Base-by-base conservation (phyloP, 1,284 basidiomycete genomes). In the Papiliotrema flavescens region DNA sequence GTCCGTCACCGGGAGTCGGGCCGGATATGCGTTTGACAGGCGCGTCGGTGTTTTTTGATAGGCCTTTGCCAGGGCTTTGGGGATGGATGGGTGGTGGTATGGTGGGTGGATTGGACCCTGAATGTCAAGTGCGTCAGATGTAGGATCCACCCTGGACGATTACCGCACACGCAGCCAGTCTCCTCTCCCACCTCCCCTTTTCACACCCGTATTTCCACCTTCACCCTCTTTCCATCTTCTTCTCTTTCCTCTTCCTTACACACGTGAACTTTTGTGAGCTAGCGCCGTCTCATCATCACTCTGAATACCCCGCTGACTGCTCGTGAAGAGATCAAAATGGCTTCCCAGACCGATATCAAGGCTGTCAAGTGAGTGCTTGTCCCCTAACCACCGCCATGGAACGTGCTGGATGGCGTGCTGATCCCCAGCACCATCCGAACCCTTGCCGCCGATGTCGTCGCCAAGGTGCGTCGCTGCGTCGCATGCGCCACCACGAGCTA, bases 361-460 rank as follows among this genome's bases (percentile, higher is more conserved):
- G 52, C 52, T 40, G 52, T 53, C 52, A 53, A 53, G 52, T 53
- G 44, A 42, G 59, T 61, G 24, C 44, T 40, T 17, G 22, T 47
- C 39, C 47, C 28, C 28, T 32, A 3, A 9, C 7, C 45, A 6
- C 32, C 19, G 17, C 14, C 32, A 24, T 22, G 43, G 15, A 15
- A 22, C 24, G 39, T 22, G 20, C 20, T 5, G 39, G 36, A 44
- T 8, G 5, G 43, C 45, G n/a, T 47, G 42, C 53, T 55, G 42
- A 59, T 54, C 28, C 47, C 13, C 55, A 73, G 72, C 68, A 78
- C 75, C 61, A 79, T 79, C 70, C 76, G 77, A 57, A 66, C 70
- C 42, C 76, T 79, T 43, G 77, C 77, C 32, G 78, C 74, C 35
- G 78, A 79, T 73, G 73, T 77, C 37, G 78, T 79, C 49, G 71